Base-by-base conservation (phyloP, 345 rosid species). In the Aethionema arabicum region DNA sequence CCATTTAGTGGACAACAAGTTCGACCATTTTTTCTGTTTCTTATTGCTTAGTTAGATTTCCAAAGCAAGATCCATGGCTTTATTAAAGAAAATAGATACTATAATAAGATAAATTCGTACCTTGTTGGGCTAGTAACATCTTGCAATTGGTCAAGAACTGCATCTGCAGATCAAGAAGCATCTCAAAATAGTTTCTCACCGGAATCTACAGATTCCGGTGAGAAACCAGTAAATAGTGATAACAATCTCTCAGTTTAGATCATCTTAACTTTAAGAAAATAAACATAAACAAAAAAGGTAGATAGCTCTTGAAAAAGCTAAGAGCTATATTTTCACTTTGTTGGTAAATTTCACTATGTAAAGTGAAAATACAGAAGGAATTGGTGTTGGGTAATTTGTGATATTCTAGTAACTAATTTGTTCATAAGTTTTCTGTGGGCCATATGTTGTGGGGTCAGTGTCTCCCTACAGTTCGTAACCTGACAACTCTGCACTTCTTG, bases 111-210 rank as follows among this genome's bases (percentile, higher is more conserved):
- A 37, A n/a, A 39, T 29, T 10, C 32, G 73, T 54, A 47, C 35
- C 48, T 52, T 61, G 35, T 61, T 69, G 36, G 47, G 27, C 27
- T 21, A 61, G 30, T 53, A 42, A 37, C 67, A 52, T 61, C 62
- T 61, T 37, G 32, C 29, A 53, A 46, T 30, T 38, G 35, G 21
- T 68, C 76, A 80, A 64, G 56, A 69, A 15, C 80, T 73, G 97
- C 85, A 87, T 83, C 63, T 82, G 84, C 74, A 90, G 56, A 74
- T 78, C 56, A 32, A 85, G 81, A 68, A 70, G 56, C 46, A 65
- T 79, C 53, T 78, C 78, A 35, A 77, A 82, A 21, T 21, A 21
- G 27, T 21, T 21, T 52, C 6, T 7, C 33, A 11, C 27, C 11
- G 32, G 27, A 38, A 15, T 36, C 35, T 55, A 53, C 38, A 8